Conservation (phyloP, 2,329 filamentous ascomycete genomes). For the Nothopassalora personata region DNA sequence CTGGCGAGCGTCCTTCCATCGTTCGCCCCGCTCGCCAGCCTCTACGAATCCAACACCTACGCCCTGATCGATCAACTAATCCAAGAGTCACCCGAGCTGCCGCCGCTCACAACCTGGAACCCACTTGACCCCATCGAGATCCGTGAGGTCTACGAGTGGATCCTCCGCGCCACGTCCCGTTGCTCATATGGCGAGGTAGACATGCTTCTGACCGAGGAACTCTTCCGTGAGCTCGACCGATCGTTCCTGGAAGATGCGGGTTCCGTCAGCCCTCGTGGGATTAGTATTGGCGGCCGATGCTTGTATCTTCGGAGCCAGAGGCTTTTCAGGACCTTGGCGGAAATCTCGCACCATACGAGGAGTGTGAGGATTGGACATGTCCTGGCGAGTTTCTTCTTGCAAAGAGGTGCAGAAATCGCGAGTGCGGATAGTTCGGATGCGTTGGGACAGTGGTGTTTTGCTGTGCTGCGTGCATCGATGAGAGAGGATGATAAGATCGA, state of each 20-base stretch:
- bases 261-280: not conserved
- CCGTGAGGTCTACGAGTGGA: constrained; percentile 6
- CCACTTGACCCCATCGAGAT: constrained; percentile 7
- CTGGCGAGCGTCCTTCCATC: constrained; percentile 4
- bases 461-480: constrained; percentile 3
- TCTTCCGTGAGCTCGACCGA: constrained; percentile 1
- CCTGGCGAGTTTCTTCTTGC: constrained; percentile 7
- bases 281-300: not conserved
- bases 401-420: constrained; percentile 1
- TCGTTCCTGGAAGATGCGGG: not conserved
- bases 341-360: constrained; percentile 6
- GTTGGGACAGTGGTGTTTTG: constrained; percentile 11
- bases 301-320: constrained; percentile 6
- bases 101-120: constrained; percentile 8
- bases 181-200: constrained; percentile 6
- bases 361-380: constrained; percentile 6
- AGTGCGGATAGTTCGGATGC: not conserved
- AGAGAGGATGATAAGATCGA: constrained; percentile 3
- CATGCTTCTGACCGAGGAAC: not conserved
- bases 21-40: not conserved
- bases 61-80: constrained; percentile 7
- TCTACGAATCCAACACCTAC: constrained; percentile 1
- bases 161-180: constrained; percentile 5
- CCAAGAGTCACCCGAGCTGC: constrained; percentile 5
- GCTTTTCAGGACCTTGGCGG: constrained; percentile 8